Evolutionary conservation across 2,329 filamentous ascomycete species (phyloP), one percentile per base, ranked within the genome.

Genomic region (Gyromitra esculenta): DNA sequence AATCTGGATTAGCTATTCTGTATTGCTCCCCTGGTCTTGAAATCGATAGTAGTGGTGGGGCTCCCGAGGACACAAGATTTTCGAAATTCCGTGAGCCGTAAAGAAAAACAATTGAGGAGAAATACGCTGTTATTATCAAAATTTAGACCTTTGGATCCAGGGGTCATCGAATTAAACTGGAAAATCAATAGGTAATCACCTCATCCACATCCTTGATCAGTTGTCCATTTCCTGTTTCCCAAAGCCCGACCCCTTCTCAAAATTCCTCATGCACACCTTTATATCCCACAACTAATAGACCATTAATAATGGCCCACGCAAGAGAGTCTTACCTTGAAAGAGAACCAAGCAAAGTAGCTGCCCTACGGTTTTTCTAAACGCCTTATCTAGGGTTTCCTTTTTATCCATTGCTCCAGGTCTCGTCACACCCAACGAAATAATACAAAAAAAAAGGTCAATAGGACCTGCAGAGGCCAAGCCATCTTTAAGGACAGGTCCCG

Each of bases 301-400:
- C 21, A 56, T 64, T 72, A 65, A 63, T 72, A 57, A 72, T 65
- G 54, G 5, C 39, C 21, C 41, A 43, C 57, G n/a, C 41, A 63
- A 63, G 60, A 15, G 41, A 13, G 48, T 45, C 39, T 18, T 63
- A 8, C 11, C 41, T 7, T 48, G 31, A 31, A 63, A 45, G 41
- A 39, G 41, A 18, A 45, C 21, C 4, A 60, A 9, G 48, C 21
- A 7, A 48, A 21, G 8, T 35, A 48, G 54, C 13, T 68, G 65
- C 41, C 41, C 59, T 65, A 65, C 31, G 69, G 37, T 54, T 65
- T 64, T 18, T 65, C 57, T 18, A 45, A 39, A 48, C 48, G 48
- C 48, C 68, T 72, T 64, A 57, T 64, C 39, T 56, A 39, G 25
- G 68, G 21, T 56, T 64, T 72, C 13, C 21, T 64, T 65, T 72